Conservation (phyloP, 768 basidiomycete genomes). For the Obba rivulosa region DNA sequence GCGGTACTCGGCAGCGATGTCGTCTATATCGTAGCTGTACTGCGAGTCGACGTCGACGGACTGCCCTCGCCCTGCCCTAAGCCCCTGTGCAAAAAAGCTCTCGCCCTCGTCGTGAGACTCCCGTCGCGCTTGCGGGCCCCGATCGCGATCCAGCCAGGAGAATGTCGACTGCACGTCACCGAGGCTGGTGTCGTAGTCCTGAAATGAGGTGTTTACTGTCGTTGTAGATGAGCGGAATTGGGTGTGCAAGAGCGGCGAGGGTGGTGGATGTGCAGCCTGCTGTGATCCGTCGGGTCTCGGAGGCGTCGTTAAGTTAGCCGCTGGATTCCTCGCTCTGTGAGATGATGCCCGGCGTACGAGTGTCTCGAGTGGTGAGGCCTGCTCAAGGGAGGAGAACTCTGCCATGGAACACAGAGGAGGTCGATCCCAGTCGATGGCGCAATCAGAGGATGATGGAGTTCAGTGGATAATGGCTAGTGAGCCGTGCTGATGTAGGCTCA, state of each 20-base stretch:
- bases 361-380: slow-evolving; percentile 53
- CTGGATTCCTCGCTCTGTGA: slow-evolving; percentile 27
- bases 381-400: slow-evolving; percentile 18
- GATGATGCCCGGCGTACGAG: slow-evolving; percentile 52
- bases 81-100: not conserved
- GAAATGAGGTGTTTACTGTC: slow-evolving; percentile 21
- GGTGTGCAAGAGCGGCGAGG: slow-evolving; percentile 46
- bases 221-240: slow-evolving; percentile 41
- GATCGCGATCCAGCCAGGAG: slow-evolving; percentile 10
- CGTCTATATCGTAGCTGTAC: slow-evolving; percentile 17
- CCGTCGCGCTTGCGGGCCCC: not conserved
- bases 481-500: too few relatives aligned
- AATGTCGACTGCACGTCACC: slow-evolving; percentile 9
- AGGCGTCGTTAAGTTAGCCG: slow-evolving; percentile 8
- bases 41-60: slow-evolving; percentile 9
- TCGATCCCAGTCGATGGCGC: not conserved
- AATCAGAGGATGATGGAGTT: not conserved
- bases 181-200: slow-evolving; percentile 8
- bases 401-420: not conserved
- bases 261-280: slow-evolving; percentile 21
- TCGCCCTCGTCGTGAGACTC: not conserved
- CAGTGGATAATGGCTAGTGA: not conserved
- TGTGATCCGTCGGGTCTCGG: slow-evolving; percentile 3
- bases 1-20: slow-evolving; percentile 16
- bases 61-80: not conserved